These are phyloP conservation scores for Edaphochlamys debaryana DNA, from an alignment of 139 green algal species.

Conservation along the genomic window DNA sequence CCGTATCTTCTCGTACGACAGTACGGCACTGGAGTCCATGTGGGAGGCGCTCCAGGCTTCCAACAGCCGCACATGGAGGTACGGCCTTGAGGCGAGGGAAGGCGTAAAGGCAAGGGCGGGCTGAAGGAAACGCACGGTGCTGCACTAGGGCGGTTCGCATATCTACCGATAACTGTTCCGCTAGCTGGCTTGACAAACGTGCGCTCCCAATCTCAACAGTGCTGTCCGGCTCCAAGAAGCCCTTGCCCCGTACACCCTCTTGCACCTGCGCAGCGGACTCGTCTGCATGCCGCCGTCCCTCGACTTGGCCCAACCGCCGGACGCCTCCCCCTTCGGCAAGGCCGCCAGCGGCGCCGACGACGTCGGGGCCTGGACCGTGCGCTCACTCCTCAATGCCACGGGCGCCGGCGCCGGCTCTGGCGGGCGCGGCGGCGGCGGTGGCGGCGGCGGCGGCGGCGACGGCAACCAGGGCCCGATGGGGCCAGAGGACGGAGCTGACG, in stretches of 20 bases:
- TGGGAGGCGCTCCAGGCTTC: constrained; percentile 1
- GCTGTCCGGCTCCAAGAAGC: no score
- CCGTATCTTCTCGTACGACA: constrained; percentile 8
- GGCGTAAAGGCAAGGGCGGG: no score
- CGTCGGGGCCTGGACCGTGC: no score
- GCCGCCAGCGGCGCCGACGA: neutral
- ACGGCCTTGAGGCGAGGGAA: no score
- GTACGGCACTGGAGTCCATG: constrained; percentile 18
- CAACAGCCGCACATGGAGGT: no score
- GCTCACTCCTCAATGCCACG: neutral
- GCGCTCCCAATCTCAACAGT: no score
- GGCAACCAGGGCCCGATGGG: no score
- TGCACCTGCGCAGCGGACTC: no score
- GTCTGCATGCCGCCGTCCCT: constrained; percentile 20
- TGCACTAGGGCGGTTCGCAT: neutral
- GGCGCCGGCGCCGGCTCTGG: neutral
- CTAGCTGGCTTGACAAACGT: no score
- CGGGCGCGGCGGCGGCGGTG: neutral
- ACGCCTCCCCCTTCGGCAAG: neutral
- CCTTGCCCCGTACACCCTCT: no score
- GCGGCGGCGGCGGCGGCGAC: neutral
- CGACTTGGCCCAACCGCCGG: neutral
- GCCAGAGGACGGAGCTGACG: no score
- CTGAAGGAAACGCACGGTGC: neutral
- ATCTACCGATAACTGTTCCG: no score